phyloP scores from a whole-genome alignment of 2,329 filamentous ascomycete genomes.

The Clonostachys chloroleuca region DNA sequence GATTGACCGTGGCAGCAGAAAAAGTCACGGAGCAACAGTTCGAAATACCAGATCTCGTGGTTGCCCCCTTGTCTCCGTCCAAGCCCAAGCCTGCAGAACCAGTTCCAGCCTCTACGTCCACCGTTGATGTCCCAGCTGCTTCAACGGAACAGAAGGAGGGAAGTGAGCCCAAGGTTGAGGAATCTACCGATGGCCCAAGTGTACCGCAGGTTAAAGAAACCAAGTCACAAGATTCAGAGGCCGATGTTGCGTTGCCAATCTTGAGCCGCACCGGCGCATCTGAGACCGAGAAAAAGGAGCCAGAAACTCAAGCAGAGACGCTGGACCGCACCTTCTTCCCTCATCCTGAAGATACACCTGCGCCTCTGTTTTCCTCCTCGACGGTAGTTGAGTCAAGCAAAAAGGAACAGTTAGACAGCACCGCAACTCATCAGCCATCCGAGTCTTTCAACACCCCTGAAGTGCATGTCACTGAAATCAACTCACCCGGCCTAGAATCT shows the following conservation, averaged over 20 bases:
- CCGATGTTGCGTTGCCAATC: background rate
- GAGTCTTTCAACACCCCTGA: background rate
- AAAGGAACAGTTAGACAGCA: slow-evolving; percentile 11
- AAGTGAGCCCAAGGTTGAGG: background rate
- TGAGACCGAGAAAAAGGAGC: background rate
- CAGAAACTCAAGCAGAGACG: too few species aligned
- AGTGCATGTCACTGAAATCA: background rate
- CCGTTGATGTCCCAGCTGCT: background rate
- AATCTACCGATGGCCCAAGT: too few species aligned
- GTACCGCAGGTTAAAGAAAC: background rate
- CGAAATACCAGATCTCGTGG: slow-evolving; percentile 52
- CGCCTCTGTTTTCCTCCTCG: slow-evolving; percentile 47
- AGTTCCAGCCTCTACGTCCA: background rate
- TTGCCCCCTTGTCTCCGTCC: slow-evolving; percentile 52
- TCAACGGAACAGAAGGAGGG: background rate
- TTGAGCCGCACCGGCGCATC: background rate
- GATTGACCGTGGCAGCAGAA: slow-evolving; percentile 57
- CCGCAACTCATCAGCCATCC: background rate
- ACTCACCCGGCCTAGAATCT: too few species aligned
- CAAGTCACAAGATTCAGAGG: slow-evolving; percentile 1
- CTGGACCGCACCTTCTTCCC: slow-evolving; percentile 32
- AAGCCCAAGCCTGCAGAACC: slow-evolving; percentile 22
- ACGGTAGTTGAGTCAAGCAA: slow-evolving; percentile 17
- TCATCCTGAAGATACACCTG: slow-evolving; percentile 64
- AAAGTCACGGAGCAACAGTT: slow-evolving; percentile 46